Evolutionary conservation across 1,284 basidiomycete genomes (phyloP), one percentile per base, ranked within the genome.

Genomic region (Malassezia nana): DNA sequence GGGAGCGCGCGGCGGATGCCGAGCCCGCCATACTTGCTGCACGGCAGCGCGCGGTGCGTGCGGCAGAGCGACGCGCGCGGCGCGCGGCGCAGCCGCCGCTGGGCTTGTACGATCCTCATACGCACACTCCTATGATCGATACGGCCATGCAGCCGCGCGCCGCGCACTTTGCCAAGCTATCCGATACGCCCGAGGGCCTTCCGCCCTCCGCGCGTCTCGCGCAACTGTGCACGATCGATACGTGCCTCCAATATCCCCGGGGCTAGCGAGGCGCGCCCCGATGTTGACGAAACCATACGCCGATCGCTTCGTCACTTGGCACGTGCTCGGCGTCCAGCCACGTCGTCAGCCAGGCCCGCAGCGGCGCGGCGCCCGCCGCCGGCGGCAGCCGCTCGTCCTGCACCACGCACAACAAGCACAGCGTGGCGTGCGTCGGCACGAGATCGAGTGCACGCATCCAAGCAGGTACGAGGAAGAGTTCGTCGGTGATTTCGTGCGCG

Each of bases 101-200:
- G 9, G 71, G 69, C 33, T 50, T 74, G 16, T 72, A 67, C 55
- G 71, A 74, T 38, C 71, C 71, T 24, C 56, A 63, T 26, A 74
- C 71, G 18, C 62, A 69, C 50, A 44, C 59, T 15, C 55, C 64
- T 22, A 68, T 71, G 46, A 60, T 66, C 31, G 53, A 59, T 16
- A 29, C 52, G 1, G 39, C 55, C 40, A 66, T 67, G 2, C 70
- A 73, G 57, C 67, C 70, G 1, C 53, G 46, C 1, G 53, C 53
- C 24, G 66, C 68, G 1, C 25, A 35, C 0, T 29, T 62, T 8
- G 55, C 59, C 29, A 63, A 65, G 46, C 31, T 60, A 9, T 9
- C n/a, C 40, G 45, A 49, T 12, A 29, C 18, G 38, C 46, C 53
- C 9, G 30, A 22, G 10, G 8, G 28, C n/a, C 12, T 24, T 3